A percentile compares a stretch with the other conserved stretches of the same genome.
Conservation (phyloP, 2,329 filamentous ascomycete species). For the Orbilia javanica region DNA sequence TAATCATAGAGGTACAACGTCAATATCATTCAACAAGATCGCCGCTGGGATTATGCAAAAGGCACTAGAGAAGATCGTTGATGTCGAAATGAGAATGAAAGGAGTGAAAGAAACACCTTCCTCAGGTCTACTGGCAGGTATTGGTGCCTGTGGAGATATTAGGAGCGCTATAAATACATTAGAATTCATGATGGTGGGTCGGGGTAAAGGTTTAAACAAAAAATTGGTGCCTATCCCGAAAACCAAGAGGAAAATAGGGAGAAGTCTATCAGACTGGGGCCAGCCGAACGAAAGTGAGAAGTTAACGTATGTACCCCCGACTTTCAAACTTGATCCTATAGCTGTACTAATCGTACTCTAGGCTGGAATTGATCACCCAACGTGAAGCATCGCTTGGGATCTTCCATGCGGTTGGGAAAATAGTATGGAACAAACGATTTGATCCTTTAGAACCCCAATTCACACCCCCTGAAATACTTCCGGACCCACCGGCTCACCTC, state of each 20-base stretch:
- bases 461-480: slow-evolving; percentile 40
- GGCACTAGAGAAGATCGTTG: slow-evolving; percentile 82
- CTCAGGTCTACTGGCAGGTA: slow-evolving; percentile 60
- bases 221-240: slow-evolving; percentile 67
- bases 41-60: slow-evolving; percentile 87
- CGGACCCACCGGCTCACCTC: slow-evolving; percentile 24
- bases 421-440: slow-evolving; percentile 86
- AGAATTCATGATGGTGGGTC: slow-evolving; percentile 76
- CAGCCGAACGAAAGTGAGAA: slow-evolving; percentile 77
- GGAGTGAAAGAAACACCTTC: slow-evolving; percentile 43
- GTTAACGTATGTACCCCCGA: slow-evolving; percentile 81
- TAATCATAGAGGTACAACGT: slow-evolving; percentile 80
- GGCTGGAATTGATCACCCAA: slow-evolving; percentile 51
- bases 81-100: slow-evolving; percentile 74
- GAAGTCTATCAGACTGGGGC: slow-evolving; percentile 74
- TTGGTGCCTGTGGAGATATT: slow-evolving; percentile 91
- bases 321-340: background rate
- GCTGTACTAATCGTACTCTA: slow-evolving; percentile 19
- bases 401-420: slow-evolving; percentile 95
- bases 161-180: slow-evolving; percentile 91
- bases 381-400: slow-evolving; percentile 91
- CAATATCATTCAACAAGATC: slow-evolving; percentile 93
- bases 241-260: slow-evolving; percentile 72
- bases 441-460: slow-evolving; percentile 38
- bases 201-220: slow-evolving; percentile 47